Percentiles rank a stretch among this genome's conserved stretches.
These are phyloP conservation scores for Cicer bijugum DNA, from an alignment of 306 rosid species.

Conservation along the genomic window DNA sequence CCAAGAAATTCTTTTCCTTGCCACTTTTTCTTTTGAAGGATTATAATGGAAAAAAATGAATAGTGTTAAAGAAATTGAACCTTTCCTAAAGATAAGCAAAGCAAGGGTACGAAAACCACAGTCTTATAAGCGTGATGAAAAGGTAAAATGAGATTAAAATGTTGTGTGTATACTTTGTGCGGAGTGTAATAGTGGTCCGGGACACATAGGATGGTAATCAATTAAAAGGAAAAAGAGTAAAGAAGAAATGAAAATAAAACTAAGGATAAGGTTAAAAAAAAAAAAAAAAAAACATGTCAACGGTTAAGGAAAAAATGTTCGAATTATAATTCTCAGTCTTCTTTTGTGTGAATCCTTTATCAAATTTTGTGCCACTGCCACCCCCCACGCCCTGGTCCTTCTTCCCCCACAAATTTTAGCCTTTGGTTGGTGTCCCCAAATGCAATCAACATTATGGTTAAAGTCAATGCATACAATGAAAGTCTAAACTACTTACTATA, in stretches of 20 bases:
- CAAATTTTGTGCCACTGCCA: constrained; percentile 68
- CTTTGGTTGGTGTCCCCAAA: constrained; percentile 48
- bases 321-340: constrained; percentile 56
- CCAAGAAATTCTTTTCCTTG: constrained; percentile 65
- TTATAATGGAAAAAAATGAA: constrained; percentile 39
- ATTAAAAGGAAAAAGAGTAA: constrained; percentile 56
- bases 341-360: constrained; percentile 69
- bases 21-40: constrained; percentile 53
- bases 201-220: constrained; percentile 52
- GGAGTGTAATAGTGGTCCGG: constrained; percentile 88
- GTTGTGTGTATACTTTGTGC: constrained; percentile 66
- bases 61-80: constrained; percentile 55
- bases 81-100: constrained; percentile 60
- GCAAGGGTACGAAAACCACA: constrained; percentile 53
- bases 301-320: constrained; percentile 63
- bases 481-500: background rate
- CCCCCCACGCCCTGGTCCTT: constrained; percentile 38
- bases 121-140: constrained; percentile 65
- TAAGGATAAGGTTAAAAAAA: constrained; percentile 15
- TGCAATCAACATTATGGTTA: constrained; percentile 18
- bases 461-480: background rate
- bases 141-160: constrained; percentile 58
- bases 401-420: constrained; percentile 46
- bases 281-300: constrained; percentile 73
- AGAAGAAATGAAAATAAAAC: constrained; percentile 48